phyloP scores from a whole-genome alignment of 2,329 filamentous ascomycete species.

The Ophiobolus disseminans region DNA sequence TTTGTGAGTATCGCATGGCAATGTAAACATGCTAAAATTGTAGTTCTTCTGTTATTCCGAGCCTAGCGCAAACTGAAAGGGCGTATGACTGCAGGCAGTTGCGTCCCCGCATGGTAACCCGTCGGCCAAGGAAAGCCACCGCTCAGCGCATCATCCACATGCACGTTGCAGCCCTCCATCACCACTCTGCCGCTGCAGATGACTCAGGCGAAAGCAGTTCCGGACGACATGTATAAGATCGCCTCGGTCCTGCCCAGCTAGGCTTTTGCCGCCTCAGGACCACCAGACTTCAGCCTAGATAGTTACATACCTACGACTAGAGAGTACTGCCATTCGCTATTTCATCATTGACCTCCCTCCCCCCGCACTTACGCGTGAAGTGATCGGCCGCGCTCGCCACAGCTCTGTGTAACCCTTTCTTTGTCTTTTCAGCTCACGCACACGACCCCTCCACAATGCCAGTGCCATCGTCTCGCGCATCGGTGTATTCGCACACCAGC shows the following conservation, averaged over 20 bases:
- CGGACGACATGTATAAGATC: constrained; percentile 26
- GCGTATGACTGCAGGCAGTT: constrained; percentile 12
- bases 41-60: constrained; percentile 3
- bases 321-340: constrained; percentile 5
- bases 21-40: no score
- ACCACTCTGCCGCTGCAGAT: constrained; percentile 15
- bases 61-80: constrained; percentile 15
- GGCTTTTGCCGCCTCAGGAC: not conserved
- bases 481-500: constrained; percentile 27
- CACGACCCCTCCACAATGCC: constrained; percentile 27
- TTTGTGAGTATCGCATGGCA: not conserved
- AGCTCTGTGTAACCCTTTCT: constrained; percentile 13
- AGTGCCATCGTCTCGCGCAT: constrained; percentile 24
- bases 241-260: constrained; percentile 10
- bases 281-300: constrained; percentile 8
- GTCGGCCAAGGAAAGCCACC: constrained; percentile 22
- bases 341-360: constrained; percentile 7
- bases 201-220: constrained; percentile 27
- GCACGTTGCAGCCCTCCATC: constrained; percentile 20
- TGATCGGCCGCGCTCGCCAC: constrained; percentile 16
- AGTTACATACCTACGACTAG: constrained; percentile 9
- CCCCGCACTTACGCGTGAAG: constrained; percentile 29
- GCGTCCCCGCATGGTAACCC: constrained; percentile 10
- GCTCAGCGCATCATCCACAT: constrained; percentile 19
- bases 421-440: constrained; percentile 15